Conservation (phyloP, 2,329 filamentous ascomycete genomes). For the Phyllachora maydis region DNA sequence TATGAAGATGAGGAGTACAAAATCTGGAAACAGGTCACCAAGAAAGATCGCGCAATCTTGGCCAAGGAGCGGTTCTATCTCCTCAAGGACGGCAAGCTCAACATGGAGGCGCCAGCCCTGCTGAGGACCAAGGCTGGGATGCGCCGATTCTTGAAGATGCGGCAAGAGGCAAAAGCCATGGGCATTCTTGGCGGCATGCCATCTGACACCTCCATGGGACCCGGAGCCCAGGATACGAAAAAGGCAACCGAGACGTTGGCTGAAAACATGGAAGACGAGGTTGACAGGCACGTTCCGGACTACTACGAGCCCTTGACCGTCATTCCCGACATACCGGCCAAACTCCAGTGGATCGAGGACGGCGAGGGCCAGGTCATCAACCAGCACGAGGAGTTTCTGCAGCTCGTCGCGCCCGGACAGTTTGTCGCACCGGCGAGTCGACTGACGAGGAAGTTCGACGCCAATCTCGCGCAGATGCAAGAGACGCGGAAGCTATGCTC, state of each 20-base stretch:
- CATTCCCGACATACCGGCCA: slow-evolving; percentile 64
- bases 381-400: slow-evolving; percentile 67
- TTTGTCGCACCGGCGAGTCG: slow-evolving; percentile 59
- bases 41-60: slow-evolving; percentile 75
- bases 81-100: slow-evolving; percentile 69
- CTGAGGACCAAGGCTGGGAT: slow-evolving; percentile 73
- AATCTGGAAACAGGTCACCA: slow-evolving; percentile 97
- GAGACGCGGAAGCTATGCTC: slow-evolving; percentile 90
- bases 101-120: slow-evolving; percentile 71
- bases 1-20: slow-evolving; percentile 92
- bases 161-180: slow-evolving; percentile 42
- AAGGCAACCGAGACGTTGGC: slow-evolving; percentile 57
- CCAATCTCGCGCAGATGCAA: slow-evolving; percentile 87
- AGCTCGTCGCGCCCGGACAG: slow-evolving; percentile 50
- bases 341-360: slow-evolving; percentile 76
- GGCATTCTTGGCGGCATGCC: slow-evolving; percentile 16
- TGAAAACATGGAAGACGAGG: slow-evolving; percentile 83
- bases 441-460: slow-evolving; percentile 62
- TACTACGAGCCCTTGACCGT: slow-evolving; percentile 82
- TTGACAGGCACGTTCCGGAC: slow-evolving; percentile 70
- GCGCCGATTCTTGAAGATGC: slow-evolving; percentile 67
- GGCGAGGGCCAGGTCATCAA: slow-evolving; percentile 76
- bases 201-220: slow-evolving; percentile 25
- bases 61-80: slow-evolving; percentile 73
- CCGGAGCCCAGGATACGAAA: slow-evolving; percentile 23